Evolutionary conservation across 2,329 filamentous ascomycete species (phyloP), one percentile per base, ranked within the genome.

Genomic region (Incumbomyces lentus): DNA sequence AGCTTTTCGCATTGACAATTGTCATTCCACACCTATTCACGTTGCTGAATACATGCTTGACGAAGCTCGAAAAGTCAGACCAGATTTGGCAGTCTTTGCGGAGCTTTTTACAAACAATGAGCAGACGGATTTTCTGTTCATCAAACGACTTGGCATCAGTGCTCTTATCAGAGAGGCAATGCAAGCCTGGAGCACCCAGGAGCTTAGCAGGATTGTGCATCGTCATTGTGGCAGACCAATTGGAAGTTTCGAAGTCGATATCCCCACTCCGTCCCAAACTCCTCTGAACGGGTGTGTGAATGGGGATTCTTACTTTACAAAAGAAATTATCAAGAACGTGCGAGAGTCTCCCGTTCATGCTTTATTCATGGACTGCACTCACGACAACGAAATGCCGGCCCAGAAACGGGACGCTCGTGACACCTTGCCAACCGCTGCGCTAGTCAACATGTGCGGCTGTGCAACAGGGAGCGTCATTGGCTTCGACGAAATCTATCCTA

Each of bases 361-460:
- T 1, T 71, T 98, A 1, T 95, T 98, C 66, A 96, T 96, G 88
- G 93, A 98, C 63, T 98, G 93, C 65, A 98, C 93, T 0, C 92
- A 98, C 64, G 92, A 98, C 68, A 98, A 98, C 58, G 90, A 98
- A 67, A 84, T 87, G 2, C 92, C 92, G 0, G 86, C 90, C 1
- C 90, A 98, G 65, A 95, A 95, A 66, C 78, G 93, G 34, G 89
- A 95, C 62, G 89, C 89, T 43, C 79, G 88, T 49, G 93, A 98
- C 62, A 96, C 92, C 0, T 73, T 98, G 8, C 86, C 93, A 6
- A 96, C 93, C 59, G 89, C 90, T 41, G 92, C 92, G 4, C 74
- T 98, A 3, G 90, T 96, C 32, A 84, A 82, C 60, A 95, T 98
- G 89, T 98, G 93, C 64, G 81, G 88, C 18, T 95, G 87, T 57